Evolutionary conservation across 192 early-diverging fungal species (phyloP), one percentile per base, ranked within the genome.

Genomic region (Nowakowskiella sp.): DNA sequence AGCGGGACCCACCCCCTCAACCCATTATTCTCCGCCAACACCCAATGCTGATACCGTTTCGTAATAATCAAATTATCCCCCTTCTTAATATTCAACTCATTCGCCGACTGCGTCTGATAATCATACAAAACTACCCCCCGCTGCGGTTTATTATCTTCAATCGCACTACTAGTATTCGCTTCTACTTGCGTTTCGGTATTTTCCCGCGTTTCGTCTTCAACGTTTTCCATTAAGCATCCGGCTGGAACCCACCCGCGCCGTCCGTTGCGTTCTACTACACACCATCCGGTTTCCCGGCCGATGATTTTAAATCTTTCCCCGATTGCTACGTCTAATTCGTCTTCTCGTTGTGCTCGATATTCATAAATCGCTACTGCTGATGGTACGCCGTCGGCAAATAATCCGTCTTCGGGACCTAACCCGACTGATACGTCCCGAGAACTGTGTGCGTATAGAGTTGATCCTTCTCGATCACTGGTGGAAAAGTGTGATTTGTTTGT

Each of bases 271-370:
- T 82, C 73, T 23, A 78, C 81, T 6, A 70, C 55, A 60, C 73
- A 80, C 81, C 83, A 84, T 33, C 73, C 81, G 8, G 62, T 57
- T 4, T 78, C 75, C 47, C 69, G 71, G 26, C 60, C 66, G 30
- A 72, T 60, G 39, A 85, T 80, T 39, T 57, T 64, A 58, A 84
- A 80, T 32, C 69, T 61, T 49, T 82, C 81, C 32, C 83, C 83
- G 31, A 84, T 77, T 23, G 56, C 57, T 4, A 85, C 77, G 42
- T 74, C 62, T 42, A 84, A 30, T 53, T 85, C 83, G 48, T 81
- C 83, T 6, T 68, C 73, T 10, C 71, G 58, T 39, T 75, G 61
- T 0, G 79, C 73, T 25, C 66, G 64, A 67, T 81, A 83, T 31
- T 78, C 75, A 55, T 80, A 85, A 3, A 84, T 51, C 1, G 75